Conservation (phyloP, 805 yeast genomes). For the Tetrapisispora iriomotensis region DNA sequence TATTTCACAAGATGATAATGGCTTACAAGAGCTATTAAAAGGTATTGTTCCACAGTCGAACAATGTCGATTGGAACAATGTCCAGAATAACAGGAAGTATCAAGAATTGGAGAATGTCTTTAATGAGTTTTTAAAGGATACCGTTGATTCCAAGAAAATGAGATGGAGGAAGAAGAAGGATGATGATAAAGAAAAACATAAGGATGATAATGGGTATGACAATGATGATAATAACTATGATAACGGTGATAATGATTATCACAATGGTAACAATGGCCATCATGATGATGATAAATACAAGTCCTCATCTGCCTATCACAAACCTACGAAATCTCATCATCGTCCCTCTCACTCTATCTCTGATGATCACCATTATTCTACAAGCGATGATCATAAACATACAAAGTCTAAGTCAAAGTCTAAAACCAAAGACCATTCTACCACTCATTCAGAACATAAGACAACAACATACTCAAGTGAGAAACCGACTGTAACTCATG, state of each 20-base stretch:
- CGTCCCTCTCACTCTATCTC: too few species aligned
- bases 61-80: conserved; percentile 3
- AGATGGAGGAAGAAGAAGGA: conserved; percentile 1
- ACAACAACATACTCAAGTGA: too few species aligned
- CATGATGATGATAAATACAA: too few species aligned
- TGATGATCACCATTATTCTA: too few species aligned
- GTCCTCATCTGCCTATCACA: too few species aligned
- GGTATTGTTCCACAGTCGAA: conserved; percentile 3
- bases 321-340: too few species aligned
- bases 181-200: background rate
- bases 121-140: conserved; percentile 4
- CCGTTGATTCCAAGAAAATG: conserved; percentile 3
- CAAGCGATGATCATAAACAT: too few species aligned
- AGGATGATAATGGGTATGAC: background rate
- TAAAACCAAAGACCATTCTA: too few species aligned
- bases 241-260: conserved; percentile 2
- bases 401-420: too few species aligned
- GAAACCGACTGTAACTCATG: background rate
- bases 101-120: conserved; percentile 8
- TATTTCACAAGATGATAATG: conserved; percentile 3
- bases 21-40: background rate
- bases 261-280: too few species aligned
- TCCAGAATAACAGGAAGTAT: conserved; percentile 7
- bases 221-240: conserved; percentile 2
- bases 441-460: background rate